phyloP scores from a whole-genome alignment of 2,329 filamentous ascomycete genomes.

The Coniochaeta ligniaria region DNA sequence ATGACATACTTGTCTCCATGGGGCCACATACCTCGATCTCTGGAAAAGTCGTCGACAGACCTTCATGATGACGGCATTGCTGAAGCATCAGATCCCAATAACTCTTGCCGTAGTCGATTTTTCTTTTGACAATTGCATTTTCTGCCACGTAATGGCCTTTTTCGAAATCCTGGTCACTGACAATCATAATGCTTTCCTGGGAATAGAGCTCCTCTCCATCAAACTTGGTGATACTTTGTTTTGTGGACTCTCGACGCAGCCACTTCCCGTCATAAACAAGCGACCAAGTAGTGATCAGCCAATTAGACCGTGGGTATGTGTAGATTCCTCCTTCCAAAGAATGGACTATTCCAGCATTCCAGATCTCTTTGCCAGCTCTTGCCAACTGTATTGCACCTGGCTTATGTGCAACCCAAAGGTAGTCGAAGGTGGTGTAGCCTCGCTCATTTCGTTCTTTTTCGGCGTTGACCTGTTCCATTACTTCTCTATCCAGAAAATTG shows the following conservation, averaged over 20 bases:
- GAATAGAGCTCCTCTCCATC: background rate
- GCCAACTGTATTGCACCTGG: too few species aligned
- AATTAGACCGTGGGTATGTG: background rate
- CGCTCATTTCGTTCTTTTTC: conserved; percentile 10
- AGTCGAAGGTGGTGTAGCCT: conserved; percentile 7
- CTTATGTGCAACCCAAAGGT: conserved; percentile 5
- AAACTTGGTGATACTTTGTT: background rate
- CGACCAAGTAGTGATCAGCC: background rate
- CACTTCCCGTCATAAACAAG: background rate
- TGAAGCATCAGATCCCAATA: background rate
- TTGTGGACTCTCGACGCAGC: background rate
- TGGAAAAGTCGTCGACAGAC: background rate
- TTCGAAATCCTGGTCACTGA: background rate
- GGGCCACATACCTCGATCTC: background rate
- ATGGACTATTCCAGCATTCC: background rate
- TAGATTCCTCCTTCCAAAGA: background rate
- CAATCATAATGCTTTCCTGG: background rate
- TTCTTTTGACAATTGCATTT: background rate
- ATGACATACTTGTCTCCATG: background rate
- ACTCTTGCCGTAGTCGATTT: background rate
- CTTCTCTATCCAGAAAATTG: conserved; percentile 9
- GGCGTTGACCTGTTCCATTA: conserved; percentile 8
- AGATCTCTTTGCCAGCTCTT: too few species aligned
- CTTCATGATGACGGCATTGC: background rate
- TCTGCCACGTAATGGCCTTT: background rate